phyloP scores from a whole-genome alignment of 2,329 filamentous ascomycete species.

The Daldinia sp. region DNA sequence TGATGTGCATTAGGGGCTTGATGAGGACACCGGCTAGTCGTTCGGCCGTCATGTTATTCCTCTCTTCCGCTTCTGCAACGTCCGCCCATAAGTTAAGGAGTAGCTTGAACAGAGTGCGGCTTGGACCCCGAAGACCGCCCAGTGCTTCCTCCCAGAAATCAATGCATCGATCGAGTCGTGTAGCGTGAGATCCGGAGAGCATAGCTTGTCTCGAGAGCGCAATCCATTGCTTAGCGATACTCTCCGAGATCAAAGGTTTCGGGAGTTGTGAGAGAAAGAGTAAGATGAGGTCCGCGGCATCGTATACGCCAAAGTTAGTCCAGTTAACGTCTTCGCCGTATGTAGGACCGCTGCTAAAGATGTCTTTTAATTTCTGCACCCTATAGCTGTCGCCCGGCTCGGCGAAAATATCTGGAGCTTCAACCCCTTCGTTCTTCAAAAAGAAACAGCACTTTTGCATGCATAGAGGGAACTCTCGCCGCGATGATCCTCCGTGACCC shows the following conservation, averaged over 20 bases:
- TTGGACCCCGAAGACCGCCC: conserved; percentile 54
- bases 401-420: conserved; percentile 56
- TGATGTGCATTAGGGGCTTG: conserved; percentile 56
- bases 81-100: conserved; percentile 60
- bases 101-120: conserved; percentile 57
- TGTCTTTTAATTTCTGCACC: conserved; percentile 54
- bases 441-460: conserved; percentile 57
- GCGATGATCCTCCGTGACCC: conserved; percentile 51
- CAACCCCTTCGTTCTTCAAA: conserved; percentile 53
- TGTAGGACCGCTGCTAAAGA: conserved; percentile 53
- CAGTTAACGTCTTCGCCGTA: conserved; percentile 57
- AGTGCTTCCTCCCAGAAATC: conserved; percentile 63
- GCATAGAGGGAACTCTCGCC: conserved; percentile 58
- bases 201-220: conserved; percentile 57
- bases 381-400: conserved; percentile 51
- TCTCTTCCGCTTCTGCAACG: conserved; percentile 54
- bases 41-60: conserved; percentile 60
- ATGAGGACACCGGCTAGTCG: conserved; percentile 55
- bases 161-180: conserved; percentile 57
- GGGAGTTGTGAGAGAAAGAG: conserved; percentile 57
- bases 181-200: conserved; percentile 51
- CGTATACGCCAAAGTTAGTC: conserved; percentile 54
- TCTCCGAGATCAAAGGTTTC: conserved; percentile 55
- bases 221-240: conserved; percentile 57
- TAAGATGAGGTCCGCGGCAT: conserved; percentile 58